Percentiles rank a stretch among this genome's conserved stretches.
Evolutionary conservation across 176 grass and related monocot species (phyloP).

Genomic region (Puccinellia tenuiflora): DNA sequence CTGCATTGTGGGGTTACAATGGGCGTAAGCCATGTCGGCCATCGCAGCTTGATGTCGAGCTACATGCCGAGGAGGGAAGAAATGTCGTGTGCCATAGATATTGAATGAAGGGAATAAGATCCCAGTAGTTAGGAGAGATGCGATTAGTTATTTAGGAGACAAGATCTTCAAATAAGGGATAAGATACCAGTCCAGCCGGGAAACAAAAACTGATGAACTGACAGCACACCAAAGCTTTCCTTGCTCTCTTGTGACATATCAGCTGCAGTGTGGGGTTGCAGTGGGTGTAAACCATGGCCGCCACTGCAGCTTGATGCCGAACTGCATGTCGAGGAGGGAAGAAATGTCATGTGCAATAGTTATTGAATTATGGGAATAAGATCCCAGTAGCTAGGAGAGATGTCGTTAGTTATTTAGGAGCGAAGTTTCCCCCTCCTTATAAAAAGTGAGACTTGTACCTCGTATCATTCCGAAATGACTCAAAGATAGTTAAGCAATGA

Average conservation of each 20-base stretch:
- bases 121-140: background rate
- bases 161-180: no score
- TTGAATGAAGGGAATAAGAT: background rate
- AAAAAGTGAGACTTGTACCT: background rate
- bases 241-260: background rate
- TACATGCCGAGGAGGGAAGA: background rate
- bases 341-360: background rate
- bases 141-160: background rate
- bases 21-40: background rate
- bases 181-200: background rate
- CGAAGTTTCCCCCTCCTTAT: background rate
- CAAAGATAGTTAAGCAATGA: background rate
- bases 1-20: background rate
- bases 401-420: background rate
- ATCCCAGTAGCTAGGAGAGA: background rate
- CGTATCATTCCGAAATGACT: no score
- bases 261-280: no score
- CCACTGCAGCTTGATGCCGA: background rate
- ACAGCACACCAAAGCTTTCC: background rate
- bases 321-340: background rate
- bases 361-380: background rate
- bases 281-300: background rate
- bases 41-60: background rate
- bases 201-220: background rate
- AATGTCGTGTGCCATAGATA: background rate